Conservation (phyloP, 2,329 filamentous ascomycete genomes). For the Fusarium caatingaense region DNA sequence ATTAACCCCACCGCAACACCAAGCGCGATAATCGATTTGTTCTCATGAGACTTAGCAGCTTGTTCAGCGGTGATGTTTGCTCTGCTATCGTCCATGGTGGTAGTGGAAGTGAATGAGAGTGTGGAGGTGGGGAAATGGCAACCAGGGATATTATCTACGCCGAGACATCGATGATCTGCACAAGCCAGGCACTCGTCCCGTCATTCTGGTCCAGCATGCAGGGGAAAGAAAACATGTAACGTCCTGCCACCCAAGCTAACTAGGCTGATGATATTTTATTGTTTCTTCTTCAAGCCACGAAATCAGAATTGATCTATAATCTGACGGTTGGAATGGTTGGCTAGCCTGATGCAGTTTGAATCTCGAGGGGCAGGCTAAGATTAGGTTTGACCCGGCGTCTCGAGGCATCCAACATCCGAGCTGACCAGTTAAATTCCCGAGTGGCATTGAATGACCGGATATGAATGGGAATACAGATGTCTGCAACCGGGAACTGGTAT, state of each 20-base stretch:
- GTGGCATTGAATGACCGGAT: neutral
- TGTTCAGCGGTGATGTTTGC: neutral
- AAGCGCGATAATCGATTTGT: neutral
- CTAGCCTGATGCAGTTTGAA: neutral
- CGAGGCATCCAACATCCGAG: neutral
- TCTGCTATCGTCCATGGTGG: accelerated
- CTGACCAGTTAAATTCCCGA: accelerated
- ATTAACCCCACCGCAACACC: slow-evolving; percentile 7
- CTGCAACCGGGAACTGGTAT: neutral
- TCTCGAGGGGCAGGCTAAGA: neutral
- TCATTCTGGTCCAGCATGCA: neutral
- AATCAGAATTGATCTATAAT: neutral
- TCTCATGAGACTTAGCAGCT: neutral
- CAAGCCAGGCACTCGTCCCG: no score
- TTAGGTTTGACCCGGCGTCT: neutral
- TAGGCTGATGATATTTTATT: no score
- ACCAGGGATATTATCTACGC: neutral
- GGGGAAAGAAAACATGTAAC: neutral
- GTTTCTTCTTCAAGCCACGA: no score
- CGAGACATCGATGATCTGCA: neutral
- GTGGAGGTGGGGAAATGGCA: accelerated
- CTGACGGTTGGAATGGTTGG: neutral
- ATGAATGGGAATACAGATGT: neutral
- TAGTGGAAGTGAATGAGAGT: accelerated
- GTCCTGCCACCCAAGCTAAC: accelerated